A percentile compares a stretch with the other conserved stretches of the same genome.
Evolutionary conservation across 2,329 filamentous ascomycete species (phyloP).

Genomic region (Fusarium miscanthi): DNA sequence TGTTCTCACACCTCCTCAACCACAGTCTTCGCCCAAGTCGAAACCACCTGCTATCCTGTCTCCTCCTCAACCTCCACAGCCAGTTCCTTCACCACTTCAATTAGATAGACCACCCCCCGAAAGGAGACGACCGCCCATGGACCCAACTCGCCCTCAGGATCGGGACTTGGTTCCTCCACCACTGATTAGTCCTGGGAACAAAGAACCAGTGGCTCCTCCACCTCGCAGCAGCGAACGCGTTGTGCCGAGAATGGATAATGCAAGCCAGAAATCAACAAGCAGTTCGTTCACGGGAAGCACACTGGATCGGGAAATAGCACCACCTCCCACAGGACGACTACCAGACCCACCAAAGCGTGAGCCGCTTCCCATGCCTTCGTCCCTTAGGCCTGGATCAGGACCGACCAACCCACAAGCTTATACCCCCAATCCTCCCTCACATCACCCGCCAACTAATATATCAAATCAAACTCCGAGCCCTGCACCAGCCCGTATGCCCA

Average conservation of each 20-base stretch:
- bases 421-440: not conserved
- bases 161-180: conserved; percentile 68
- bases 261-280: conserved; percentile 43
- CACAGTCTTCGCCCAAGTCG: conserved; percentile 42
- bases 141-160: conserved; percentile 65
- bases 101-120: conserved; percentile 66
- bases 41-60: conserved; percentile 37
- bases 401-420: not conserved
- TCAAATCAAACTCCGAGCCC: not conserved
- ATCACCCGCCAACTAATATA: not conserved
- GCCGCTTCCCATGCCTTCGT: conserved; percentile 27
- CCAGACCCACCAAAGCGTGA: conserved; percentile 37
- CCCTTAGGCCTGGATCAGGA: conserved; percentile 28
- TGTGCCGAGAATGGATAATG: conserved; percentile 58
- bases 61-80: conserved; percentile 42
- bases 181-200: conserved; percentile 62
- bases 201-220: conserved; percentile 59
- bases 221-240: conserved; percentile 64
- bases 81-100: conserved; percentile 41
- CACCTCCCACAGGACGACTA: conserved; percentile 31
- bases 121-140: conserved; percentile 74
- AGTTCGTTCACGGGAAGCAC: conserved; percentile 48
- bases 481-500: too few species aligned
- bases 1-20: conserved; percentile 37
- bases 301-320: conserved; percentile 47